Evolutionary conservation across 768 basidiomycete species (phyloP).

Genomic region (Mrakia gelida): DNA sequence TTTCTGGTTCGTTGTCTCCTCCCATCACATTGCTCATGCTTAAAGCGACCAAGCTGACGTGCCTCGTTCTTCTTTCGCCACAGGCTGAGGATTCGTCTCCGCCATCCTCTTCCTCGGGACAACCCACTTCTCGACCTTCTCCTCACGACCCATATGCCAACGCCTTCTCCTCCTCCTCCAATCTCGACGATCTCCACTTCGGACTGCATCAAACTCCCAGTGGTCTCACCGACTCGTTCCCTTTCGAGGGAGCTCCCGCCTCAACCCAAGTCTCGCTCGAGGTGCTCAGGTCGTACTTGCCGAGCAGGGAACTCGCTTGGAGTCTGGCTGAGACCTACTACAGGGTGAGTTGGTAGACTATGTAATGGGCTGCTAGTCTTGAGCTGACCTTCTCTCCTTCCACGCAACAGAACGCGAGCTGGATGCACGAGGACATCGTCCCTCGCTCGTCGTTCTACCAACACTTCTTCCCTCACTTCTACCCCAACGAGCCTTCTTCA

Average conservation of each 20-base stretch:
- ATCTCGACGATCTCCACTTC: constrained; percentile 3
- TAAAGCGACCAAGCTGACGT: neutral
- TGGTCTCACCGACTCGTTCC: constrained; percentile 10
- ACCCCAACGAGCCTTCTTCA: neutral
- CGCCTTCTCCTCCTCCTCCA: neutral
- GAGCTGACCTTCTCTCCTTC: neutral
- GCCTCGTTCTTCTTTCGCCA: neutral
- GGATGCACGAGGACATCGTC: constrained; percentile 21
- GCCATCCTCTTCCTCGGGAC: neutral
- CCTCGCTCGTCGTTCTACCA: neutral
- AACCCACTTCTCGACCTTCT: neutral
- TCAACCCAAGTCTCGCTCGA: neutral
- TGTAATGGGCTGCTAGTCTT: too few relatives aligned
- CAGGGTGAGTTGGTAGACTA: neutral
- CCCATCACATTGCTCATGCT: neutral
- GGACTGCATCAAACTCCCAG: neutral
- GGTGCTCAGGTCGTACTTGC: neutral
- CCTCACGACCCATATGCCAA: constrained; percentile 1
- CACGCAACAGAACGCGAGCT: neutral
- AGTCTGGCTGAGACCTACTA: constrained; percentile 4
- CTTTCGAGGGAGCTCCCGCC: constrained; percentile 8
- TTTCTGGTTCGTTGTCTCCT: neutral
- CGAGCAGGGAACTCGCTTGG: constrained; percentile 3
- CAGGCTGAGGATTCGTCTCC: neutral
- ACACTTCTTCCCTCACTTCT: constrained; percentile 13